phyloP scores from a whole-genome alignment of 2,329 filamentous ascomycete genomes.

The Purpureocillium lavendulum region DNA sequence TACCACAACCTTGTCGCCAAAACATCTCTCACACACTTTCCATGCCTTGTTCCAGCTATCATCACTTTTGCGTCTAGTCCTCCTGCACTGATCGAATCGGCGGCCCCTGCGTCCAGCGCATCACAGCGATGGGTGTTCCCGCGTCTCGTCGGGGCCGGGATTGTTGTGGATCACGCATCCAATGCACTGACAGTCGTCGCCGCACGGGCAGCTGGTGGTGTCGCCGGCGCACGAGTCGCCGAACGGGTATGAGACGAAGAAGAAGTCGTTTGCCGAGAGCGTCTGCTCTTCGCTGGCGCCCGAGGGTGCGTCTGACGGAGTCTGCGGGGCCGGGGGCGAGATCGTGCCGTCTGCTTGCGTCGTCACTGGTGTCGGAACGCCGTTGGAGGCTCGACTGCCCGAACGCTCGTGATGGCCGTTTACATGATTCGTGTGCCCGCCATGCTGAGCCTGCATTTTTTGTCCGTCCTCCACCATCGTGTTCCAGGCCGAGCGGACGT shows the following conservation, averaged over 20 bases:
- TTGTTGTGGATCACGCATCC: conserved; percentile 46
- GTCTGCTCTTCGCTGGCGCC: conserved; percentile 40
- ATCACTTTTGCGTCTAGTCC: no score
- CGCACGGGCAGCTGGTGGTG: conserved; percentile 44
- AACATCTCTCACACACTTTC: no score
- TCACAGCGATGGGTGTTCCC: neutral
- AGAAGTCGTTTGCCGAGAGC: conserved; percentile 44
- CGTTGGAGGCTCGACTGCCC: conserved; percentile 11
- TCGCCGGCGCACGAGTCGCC: conserved; percentile 39
- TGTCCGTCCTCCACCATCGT: conserved; percentile 28
- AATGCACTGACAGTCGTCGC: conserved; percentile 50
- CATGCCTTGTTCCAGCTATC: no score
- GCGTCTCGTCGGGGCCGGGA: conserved; percentile 7
- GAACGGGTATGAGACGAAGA: conserved; percentile 50
- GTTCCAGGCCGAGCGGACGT: conserved; percentile 40
- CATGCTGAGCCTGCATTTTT: conserved; percentile 11
- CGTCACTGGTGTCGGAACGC: conserved; percentile 8
- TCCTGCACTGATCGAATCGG: no score
- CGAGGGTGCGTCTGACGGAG: conserved; percentile 38
- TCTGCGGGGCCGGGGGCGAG: conserved; percentile 32
- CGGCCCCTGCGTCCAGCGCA: neutral
- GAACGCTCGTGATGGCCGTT: conserved; percentile 13
- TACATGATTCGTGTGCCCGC: conserved; percentile 12
- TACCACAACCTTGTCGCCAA: no score
- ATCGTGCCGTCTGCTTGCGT: conserved; percentile 17